Conservation (phyloP, 495 filamentous ascomycete genomes). For the Lineolata rhizophorae region DNA sequence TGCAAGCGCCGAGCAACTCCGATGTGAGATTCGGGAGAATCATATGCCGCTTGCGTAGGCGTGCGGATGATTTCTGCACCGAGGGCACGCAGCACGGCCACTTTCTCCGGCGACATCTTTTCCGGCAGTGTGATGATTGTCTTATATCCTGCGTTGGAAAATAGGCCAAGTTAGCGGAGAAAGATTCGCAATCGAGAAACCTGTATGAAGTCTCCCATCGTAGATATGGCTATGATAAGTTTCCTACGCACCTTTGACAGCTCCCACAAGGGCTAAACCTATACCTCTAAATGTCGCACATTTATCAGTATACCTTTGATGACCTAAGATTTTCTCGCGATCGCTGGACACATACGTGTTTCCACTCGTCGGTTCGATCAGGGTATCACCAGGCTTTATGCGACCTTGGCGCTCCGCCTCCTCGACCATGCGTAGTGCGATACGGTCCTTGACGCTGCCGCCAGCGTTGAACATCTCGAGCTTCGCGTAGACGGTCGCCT, state of each 20-base stretch:
- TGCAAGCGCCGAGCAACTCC: conserved; percentile 75
- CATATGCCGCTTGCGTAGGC: conserved; percentile 84
- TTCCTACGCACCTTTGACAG: conserved; percentile 90
- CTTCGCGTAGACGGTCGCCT: conserved; percentile 83
- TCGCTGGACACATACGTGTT: conserved; percentile 45
- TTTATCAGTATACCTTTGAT: no score
- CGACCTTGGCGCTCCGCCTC: conserved; percentile 76
- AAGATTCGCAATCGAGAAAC: no score
- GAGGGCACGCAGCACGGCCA: conserved; percentile 75
- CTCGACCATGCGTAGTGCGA: conserved; percentile 94
- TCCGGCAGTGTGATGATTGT: conserved; percentile 97
- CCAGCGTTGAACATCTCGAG: conserved; percentile 94
- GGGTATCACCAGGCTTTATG: conserved; percentile 88
- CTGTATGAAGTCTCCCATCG: no score
- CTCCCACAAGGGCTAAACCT: conserved; percentile 77
- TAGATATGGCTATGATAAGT: no score
- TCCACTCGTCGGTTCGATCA: conserved; percentile 95
- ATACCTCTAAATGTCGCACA: conserved; percentile 80
- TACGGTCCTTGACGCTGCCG: conserved; percentile 93
- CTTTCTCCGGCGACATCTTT: conserved; percentile 98
- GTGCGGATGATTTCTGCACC: conserved; percentile 96
- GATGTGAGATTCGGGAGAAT: conserved; percentile 90
- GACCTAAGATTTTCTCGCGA: background rate
- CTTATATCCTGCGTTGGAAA: conserved; percentile 53
- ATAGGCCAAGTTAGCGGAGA: no score